Percentiles rank a stretch among this genome's conserved stretches.
These are phyloP conservation scores for Podaxis sp. DNA, from an alignment of 768 basidiomycete species.

Conservation along the genomic window DNA sequence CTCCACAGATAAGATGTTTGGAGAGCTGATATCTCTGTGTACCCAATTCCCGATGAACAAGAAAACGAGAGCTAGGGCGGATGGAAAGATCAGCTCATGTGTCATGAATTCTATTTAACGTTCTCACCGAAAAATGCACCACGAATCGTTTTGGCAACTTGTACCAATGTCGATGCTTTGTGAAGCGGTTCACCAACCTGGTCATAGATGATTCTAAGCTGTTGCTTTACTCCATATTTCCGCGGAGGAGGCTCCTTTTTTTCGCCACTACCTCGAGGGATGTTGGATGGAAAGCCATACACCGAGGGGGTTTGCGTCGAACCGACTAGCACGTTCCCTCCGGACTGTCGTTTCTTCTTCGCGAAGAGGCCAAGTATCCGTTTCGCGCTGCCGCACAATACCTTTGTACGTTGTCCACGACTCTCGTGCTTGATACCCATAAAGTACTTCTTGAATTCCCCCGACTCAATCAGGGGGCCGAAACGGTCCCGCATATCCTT, in stretches of 20 bases:
- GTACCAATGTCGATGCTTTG: background rate
- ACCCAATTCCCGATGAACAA: constrained; percentile 6
- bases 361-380: too few relatives aligned
- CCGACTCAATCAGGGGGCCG: background rate
- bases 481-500: background rate
- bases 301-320: background rate
- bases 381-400: too few relatives aligned
- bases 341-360: too few relatives aligned
- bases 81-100: background rate
- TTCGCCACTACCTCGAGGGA: background rate
- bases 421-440: background rate
- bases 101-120: background rate
- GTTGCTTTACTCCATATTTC: background rate
- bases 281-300: background rate
- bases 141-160: background rate
- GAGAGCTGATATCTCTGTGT: constrained; percentile 5
- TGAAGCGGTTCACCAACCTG: background rate
- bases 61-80: background rate
- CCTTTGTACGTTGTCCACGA: too few relatives aligned
- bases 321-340: background rate
- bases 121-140: background rate
- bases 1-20: constrained; percentile 1
- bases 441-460: constrained; percentile 2
- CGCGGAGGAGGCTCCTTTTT: background rate
- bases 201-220: background rate